Percentiles rank a stretch among this genome's conserved stretches.
Evolutionary conservation across 129 eudicot genomes (phyloP).

Genomic region (Tagetes patula): DNA sequence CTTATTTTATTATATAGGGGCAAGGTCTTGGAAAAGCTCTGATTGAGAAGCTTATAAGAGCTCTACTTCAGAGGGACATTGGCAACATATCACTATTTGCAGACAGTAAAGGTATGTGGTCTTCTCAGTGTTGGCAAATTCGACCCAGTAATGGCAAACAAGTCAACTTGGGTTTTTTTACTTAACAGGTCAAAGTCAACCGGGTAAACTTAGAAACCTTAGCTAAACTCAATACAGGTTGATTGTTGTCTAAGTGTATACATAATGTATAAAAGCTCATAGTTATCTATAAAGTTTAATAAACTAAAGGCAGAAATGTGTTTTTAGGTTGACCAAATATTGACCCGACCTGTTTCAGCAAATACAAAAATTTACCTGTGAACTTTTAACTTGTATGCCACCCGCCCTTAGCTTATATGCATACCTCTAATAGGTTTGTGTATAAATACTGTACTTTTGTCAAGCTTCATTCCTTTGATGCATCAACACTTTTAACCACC

Average conservation of each 20-base stretch:
- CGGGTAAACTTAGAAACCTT: neutral
- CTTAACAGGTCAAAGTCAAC: neutral
- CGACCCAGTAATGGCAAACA: neutral
- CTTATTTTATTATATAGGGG: constrained; percentile 49
- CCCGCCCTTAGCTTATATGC: neutral
- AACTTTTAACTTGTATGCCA: neutral
- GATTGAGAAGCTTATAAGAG: constrained; percentile 76
- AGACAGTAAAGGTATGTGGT: constrained; percentile 61
- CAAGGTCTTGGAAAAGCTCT: constrained; percentile 98
- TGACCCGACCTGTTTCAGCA: neutral
- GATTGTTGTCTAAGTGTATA: neutral
- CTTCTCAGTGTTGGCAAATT: neutral
- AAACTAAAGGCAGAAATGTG: neutral
- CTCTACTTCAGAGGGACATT: constrained; percentile 91
- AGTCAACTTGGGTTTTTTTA: neutral
- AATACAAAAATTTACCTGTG: neutral
- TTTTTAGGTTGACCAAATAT: neutral
- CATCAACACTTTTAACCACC: neutral
- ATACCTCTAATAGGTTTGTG: neutral
- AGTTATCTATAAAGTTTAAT: neutral
- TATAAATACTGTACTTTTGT: neutral
- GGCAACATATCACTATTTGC: constrained; percentile 89
- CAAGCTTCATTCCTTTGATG: neutral
- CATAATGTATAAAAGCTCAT: neutral
- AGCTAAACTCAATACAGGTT: neutral